These are phyloP conservation scores for Setaria italica DNA, from an alignment of 202 grass and related monocot species.

Conservation along the genomic window DNA sequence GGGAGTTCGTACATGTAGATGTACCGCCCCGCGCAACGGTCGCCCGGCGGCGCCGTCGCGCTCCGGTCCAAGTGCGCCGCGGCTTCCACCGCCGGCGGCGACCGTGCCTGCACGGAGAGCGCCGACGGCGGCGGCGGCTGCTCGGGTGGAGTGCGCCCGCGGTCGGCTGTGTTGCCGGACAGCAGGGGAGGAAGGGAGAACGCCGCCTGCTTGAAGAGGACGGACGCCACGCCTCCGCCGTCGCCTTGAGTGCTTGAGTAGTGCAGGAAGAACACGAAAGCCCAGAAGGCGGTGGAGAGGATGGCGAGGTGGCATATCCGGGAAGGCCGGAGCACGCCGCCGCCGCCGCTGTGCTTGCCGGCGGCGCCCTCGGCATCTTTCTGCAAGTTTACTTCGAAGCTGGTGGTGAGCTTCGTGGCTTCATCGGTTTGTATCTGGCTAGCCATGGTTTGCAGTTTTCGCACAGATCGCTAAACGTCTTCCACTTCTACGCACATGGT, in stretches of 20 bases:
- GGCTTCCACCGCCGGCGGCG: background rate
- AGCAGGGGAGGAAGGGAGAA: slow-evolving; percentile 19
- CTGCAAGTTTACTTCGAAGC: background rate
- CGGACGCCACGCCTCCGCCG: background rate
- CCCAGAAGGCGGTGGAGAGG: slow-evolving; percentile 11
- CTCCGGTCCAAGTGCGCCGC: too few species aligned
- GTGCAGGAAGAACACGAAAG: slow-evolving; percentile 8
- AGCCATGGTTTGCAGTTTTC: background rate
- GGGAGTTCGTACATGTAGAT: slow-evolving; percentile 69
- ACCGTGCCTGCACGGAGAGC: background rate
- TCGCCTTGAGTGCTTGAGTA: background rate
- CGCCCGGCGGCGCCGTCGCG: background rate
- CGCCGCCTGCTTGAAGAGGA: slow-evolving; percentile 1
- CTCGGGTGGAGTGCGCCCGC: background rate
- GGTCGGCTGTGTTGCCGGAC: background rate
- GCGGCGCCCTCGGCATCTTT: background rate
- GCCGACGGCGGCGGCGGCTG: background rate
- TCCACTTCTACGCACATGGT: background rate
- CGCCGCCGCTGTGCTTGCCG: slow-evolving; percentile 1
- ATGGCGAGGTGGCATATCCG: slow-evolving; percentile 6
- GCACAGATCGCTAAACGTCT: background rate
- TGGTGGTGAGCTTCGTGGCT: background rate
- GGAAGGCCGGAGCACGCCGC: slow-evolving; percentile 21
- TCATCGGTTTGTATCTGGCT: background rate
- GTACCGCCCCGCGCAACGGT: slow-evolving; percentile 52